Percentiles rank a stretch among this genome's conserved stretches.
These are phyloP conservation scores for Hydnomerulius pinastri DNA, from an alignment of 768 basidiomycete genomes.

Conservation along the genomic window DNA sequence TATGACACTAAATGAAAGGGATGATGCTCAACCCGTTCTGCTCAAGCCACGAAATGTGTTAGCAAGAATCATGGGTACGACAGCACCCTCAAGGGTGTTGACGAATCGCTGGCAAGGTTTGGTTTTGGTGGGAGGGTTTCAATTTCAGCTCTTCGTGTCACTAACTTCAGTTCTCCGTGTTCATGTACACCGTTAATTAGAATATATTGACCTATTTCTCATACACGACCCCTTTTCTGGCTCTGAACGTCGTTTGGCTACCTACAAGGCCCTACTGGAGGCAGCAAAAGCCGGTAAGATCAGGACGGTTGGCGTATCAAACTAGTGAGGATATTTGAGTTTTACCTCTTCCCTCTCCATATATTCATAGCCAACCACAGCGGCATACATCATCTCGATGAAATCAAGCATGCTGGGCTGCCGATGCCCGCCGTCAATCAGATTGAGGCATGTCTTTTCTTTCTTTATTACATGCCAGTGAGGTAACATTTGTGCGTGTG, in stretches of 20 bases:
- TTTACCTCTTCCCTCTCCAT: not conserved
- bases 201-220: conserved; percentile 73
- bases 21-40: conserved; percentile 5
- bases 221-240: conserved; percentile 76
- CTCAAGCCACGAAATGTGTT: conserved; percentile 64
- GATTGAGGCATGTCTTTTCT: conserved; percentile 57
- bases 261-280: conserved; percentile 70
- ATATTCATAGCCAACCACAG: conserved; percentile 38
- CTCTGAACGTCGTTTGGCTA: conserved; percentile 61
- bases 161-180: conserved; percentile 1
- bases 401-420: conserved; percentile 63
- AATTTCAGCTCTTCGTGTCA: conserved; percentile 4
- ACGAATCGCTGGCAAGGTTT: conserved; percentile 60
- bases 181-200: conserved; percentile 29
- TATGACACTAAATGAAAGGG: not conserved
- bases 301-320: conserved; percentile 77
- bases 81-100: conserved; percentile 55
- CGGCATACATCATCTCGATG: conserved; percentile 70
- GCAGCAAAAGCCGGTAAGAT: conserved; percentile 67
- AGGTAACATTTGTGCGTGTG: conserved; percentile 8
- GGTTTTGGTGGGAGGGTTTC: conserved; percentile 49
- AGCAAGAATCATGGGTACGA: conserved; percentile 65
- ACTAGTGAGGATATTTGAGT: conserved; percentile 55
- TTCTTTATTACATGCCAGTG: not conserved
- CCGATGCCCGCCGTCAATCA: conserved; percentile 78